Evolutionary conservation across 148 eudicot species (phyloP).

Genomic region (Rhododendron griersonianum): DNA sequence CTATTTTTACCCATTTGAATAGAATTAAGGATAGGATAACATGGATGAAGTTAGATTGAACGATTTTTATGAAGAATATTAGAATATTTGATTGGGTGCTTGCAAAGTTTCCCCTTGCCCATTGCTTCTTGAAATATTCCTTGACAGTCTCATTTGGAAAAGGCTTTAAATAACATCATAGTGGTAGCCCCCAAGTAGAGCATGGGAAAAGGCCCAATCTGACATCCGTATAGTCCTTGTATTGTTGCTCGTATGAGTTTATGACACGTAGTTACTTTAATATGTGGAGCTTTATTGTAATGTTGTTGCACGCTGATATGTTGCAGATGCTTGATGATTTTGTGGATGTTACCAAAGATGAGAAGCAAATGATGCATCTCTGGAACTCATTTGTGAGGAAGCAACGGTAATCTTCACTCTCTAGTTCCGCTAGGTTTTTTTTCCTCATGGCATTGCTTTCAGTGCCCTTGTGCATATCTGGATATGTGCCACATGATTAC

Average conservation of each 20-base stretch:
- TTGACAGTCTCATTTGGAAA: neutral
- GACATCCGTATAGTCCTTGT: neutral
- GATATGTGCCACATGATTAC: neutral
- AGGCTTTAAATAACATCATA: neutral
- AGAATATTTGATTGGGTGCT: neutral
- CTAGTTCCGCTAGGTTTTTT: neutral
- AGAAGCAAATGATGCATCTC: conserved; percentile 94
- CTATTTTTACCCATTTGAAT: neutral
- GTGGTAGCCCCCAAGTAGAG: neutral
- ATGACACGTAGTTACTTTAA: neutral
- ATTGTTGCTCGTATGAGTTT: neutral
- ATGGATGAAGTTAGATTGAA: neutral
- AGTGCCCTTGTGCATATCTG: neutral
- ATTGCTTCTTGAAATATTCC: neutral
- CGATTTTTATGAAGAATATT: neutral
- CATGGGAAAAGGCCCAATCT: neutral
- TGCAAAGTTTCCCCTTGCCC: neutral
- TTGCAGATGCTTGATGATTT: conserved; percentile 97
- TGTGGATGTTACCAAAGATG: conserved; percentile 89
- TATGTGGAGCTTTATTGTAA: neutral
- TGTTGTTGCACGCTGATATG: conserved; percentile 4
- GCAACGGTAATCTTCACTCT: conserved; percentile 54
- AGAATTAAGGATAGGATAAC: neutral
- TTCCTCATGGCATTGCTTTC: neutral
- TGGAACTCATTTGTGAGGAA: conserved; percentile 97